Conservation (phyloP, 2,329 filamentous ascomycete species). For the Aspergillus fijiensis region DNA sequence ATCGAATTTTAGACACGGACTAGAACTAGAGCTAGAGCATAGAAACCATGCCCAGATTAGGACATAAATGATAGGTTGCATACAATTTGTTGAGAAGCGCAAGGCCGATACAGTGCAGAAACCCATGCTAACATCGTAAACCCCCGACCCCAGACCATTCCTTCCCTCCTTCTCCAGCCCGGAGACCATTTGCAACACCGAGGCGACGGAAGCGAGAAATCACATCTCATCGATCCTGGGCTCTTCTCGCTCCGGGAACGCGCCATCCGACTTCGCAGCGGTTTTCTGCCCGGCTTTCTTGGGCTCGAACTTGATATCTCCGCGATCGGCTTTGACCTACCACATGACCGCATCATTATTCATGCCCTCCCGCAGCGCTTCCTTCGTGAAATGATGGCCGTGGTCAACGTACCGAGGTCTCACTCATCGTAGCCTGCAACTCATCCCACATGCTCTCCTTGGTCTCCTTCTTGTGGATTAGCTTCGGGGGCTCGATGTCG, state of each 20-base stretch:
- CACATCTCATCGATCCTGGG: conserved; percentile 16
- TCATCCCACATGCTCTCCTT: conserved; percentile 14
- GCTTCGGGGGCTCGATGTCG: conserved; percentile 9
- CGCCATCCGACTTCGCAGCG: conserved; percentile 11
- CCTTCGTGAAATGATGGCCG: neutral
- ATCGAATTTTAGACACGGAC: neutral
- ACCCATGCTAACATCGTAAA: no score
- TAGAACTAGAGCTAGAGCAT: neutral
- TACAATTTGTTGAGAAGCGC: neutral
- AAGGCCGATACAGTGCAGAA: neutral
- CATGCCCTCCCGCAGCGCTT: no score
- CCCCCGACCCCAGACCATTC: no score
- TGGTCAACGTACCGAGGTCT: conserved; percentile 9
- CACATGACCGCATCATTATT: neutral
- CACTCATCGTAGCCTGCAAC: conserved; percentile 15
- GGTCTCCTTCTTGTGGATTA: conserved; percentile 8
- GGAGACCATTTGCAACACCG: no score
- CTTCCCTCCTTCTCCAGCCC: no score
- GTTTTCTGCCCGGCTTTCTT: neutral
- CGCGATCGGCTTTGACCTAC: conserved; percentile 19
- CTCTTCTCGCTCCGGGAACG: conserved; percentile 8
- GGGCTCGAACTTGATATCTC: conserved; percentile 12
- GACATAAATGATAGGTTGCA: neutral
- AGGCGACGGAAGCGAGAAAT: neutral
- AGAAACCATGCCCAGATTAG: neutral